Percentiles rank a stretch among this genome's conserved stretches.
These are phyloP conservation scores for Dalbergia cultrata DNA, from an alignment of 306 rosid species.

Conservation along the genomic window DNA sequence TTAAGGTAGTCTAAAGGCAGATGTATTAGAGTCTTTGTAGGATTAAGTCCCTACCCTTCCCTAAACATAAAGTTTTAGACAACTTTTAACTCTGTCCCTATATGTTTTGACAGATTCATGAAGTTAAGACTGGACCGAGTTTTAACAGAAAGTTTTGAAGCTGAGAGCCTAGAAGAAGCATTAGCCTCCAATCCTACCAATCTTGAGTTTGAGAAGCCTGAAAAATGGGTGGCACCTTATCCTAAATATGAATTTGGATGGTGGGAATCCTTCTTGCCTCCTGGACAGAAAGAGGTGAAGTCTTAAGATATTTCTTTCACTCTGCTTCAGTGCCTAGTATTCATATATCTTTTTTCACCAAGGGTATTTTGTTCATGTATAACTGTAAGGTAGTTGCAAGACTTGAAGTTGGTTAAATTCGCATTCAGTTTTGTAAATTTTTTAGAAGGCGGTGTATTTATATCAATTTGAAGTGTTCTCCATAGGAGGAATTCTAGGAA, in stretches of 20 bases:
- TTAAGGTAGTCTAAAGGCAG: too few relatives aligned
- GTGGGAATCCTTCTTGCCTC: slow-evolving; percentile 87
- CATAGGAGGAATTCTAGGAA: slow-evolving; percentile 50
- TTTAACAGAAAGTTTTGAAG: slow-evolving; percentile 75
- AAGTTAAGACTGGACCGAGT: slow-evolving; percentile 98
- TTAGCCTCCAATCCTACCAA: slow-evolving; percentile 83
- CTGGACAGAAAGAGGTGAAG: slow-evolving; percentile 66
- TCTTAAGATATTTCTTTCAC: slow-evolving; percentile 53
- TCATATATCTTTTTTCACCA: slow-evolving; percentile 6
- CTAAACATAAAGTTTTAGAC: too few relatives aligned
- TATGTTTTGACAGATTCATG: slow-evolving; percentile 82
- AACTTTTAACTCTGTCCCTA: slow-evolving; percentile 19
- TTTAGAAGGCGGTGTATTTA: slow-evolving; percentile 41
- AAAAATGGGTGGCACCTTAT: slow-evolving; percentile 96
- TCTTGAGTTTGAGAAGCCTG: slow-evolving; percentile 83
- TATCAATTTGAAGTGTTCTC: slow-evolving; percentile 22
- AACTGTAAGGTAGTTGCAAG: slow-evolving; percentile 44
- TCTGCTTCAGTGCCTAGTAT: slow-evolving; percentile 30
- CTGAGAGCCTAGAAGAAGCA: slow-evolving; percentile 81
- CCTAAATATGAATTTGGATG: slow-evolving; percentile 89
- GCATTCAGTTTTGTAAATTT: slow-evolving; percentile 51
- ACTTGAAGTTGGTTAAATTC: slow-evolving; percentile 48
- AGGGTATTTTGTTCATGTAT: slow-evolving; percentile 32
- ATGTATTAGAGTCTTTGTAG: too few relatives aligned
- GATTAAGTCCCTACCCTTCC: too few relatives aligned